Conservation (phyloP, 108 stramenopile species). For the Nitzschia sp. region DNA sequence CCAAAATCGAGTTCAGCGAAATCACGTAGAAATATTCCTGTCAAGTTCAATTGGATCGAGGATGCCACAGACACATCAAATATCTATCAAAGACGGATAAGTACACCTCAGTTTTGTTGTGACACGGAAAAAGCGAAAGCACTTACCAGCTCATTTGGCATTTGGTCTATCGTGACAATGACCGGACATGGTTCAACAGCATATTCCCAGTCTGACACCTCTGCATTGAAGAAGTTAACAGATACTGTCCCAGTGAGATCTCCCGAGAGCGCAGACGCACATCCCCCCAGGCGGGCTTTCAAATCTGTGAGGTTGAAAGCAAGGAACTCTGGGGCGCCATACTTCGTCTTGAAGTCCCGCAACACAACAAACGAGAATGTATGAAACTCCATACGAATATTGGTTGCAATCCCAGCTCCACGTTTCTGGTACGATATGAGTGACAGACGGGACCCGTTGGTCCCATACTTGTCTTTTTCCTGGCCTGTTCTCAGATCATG, state of each 20-base stretch:
- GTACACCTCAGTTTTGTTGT: neutral
- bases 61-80: slow-evolving; percentile 27
- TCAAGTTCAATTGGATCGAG: slow-evolving; percentile 53
- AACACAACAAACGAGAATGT: slow-evolving; percentile 57
- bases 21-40: slow-evolving; percentile 57
- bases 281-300: slow-evolving; percentile 59
- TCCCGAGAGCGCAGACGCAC: slow-evolving; percentile 62
- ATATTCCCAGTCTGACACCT: slow-evolving; percentile 63
- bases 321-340: slow-evolving; percentile 63
- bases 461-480: neutral
- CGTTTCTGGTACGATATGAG: slow-evolving; percentile 53
- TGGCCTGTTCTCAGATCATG: slow-evolving; percentile 3
- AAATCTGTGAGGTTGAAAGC: slow-evolving; percentile 48
- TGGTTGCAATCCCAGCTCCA: slow-evolving; percentile 75
- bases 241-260: slow-evolving; percentile 42
- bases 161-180: slow-evolving; percentile 47
- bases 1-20: slow-evolving; percentile 50
- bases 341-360: slow-evolving; percentile 46
- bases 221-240: slow-evolving; percentile 59
- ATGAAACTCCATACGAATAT: slow-evolving; percentile 56
- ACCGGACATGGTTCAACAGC: slow-evolving; percentile 55
- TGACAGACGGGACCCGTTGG: slow-evolving; percentile 15
- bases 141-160: slow-evolving; percentile 70
- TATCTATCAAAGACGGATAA: slow-evolving; percentile 3
- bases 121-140: neutral